phyloP scores from a whole-genome alignment of 2,329 filamentous ascomycete species.

The Ophiostoma sp. region DNA sequence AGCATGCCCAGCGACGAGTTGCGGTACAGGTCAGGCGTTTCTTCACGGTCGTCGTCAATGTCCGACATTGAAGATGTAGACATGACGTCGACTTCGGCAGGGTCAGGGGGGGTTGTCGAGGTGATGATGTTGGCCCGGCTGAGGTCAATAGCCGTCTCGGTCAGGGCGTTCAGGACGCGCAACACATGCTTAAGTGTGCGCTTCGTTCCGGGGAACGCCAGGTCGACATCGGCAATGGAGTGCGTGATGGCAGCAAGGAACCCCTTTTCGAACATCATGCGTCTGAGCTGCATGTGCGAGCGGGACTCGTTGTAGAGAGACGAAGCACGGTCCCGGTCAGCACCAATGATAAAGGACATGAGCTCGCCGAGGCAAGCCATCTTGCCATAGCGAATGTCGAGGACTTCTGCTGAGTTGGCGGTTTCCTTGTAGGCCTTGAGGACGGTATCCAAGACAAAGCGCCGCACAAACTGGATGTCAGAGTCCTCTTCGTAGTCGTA shows the following conservation, averaged over 20 bases:
- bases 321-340: slow-evolving; percentile 64
- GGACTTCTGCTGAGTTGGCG: slow-evolving; percentile 66
- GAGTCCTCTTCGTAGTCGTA: slow-evolving; percentile 70
- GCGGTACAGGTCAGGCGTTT: slow-evolving; percentile 93
- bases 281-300: slow-evolving; percentile 78
- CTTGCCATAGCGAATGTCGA: slow-evolving; percentile 81
- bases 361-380: slow-evolving; percentile 84
- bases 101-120: slow-evolving; percentile 57
- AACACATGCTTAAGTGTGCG: slow-evolving; percentile 95
- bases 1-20: slow-evolving; percentile 95
- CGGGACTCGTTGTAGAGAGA: slow-evolving; percentile 37
- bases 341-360: slow-evolving; percentile 86
- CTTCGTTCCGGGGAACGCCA: slow-evolving; percentile 90
- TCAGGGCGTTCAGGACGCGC: slow-evolving; percentile 79
- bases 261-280: slow-evolving; percentile 98
- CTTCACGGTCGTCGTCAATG: slow-evolving; percentile 77
- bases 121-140: slow-evolving; percentile 71
- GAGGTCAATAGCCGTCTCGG: slow-evolving; percentile 77
- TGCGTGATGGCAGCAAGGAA: slow-evolving; percentile 83
- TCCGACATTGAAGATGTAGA: slow-evolving; percentile 87
- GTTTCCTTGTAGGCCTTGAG: slow-evolving; percentile 90
- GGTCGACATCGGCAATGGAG: slow-evolving; percentile 90
- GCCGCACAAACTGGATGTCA: slow-evolving; percentile 84
- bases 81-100: slow-evolving; percentile 78
- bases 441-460: slow-evolving; percentile 90